Conservation (phyloP, 2,329 filamentous ascomycete genomes). For the Cladosporium sp. region DNA sequence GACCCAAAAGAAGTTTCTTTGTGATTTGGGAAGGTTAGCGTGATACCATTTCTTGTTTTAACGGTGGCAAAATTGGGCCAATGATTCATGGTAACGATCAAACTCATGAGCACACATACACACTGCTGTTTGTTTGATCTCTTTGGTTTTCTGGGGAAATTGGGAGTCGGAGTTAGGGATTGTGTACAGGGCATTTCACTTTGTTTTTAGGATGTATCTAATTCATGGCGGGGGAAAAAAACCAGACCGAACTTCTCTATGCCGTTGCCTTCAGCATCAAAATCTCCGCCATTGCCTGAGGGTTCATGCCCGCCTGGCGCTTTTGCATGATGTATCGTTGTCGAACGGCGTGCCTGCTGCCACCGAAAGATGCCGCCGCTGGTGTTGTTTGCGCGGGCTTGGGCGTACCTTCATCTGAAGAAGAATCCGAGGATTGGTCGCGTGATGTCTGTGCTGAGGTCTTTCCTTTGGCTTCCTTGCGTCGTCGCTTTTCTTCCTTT, state of each 20-base stretch:
- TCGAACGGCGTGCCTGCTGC: slow-evolving; percentile 63
- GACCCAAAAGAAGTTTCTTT: too few relatives aligned
- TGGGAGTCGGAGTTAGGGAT: neutral
- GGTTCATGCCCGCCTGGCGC: slow-evolving; percentile 73
- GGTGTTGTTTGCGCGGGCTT: slow-evolving; percentile 22
- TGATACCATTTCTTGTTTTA: neutral
- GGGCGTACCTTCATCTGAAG: slow-evolving; percentile 22
- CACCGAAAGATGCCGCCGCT: slow-evolving; percentile 18
- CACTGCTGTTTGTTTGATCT: too few relatives aligned
- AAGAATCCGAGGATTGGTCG: slow-evolving; percentile 15
- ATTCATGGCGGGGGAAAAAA: too few relatives aligned
- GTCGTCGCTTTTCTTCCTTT: slow-evolving; percentile 46
- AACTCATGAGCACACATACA: neutral
- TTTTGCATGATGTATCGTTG: slow-evolving; percentile 86
- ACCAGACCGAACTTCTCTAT: neutral
- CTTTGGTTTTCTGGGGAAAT: too few relatives aligned
- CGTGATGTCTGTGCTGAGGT: slow-evolving; percentile 7
- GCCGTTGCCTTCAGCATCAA: slow-evolving; percentile 59
- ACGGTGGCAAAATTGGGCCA: neutral
- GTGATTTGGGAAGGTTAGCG: neutral
- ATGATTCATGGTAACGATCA: neutral
- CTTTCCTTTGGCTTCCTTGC: slow-evolving; percentile 11
- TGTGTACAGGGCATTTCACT: neutral
- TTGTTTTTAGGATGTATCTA: neutral
- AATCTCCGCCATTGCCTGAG: slow-evolving; percentile 79